Conservation (phyloP, 768 basidiomycete genomes). For the Suillus spraguei region DNA sequence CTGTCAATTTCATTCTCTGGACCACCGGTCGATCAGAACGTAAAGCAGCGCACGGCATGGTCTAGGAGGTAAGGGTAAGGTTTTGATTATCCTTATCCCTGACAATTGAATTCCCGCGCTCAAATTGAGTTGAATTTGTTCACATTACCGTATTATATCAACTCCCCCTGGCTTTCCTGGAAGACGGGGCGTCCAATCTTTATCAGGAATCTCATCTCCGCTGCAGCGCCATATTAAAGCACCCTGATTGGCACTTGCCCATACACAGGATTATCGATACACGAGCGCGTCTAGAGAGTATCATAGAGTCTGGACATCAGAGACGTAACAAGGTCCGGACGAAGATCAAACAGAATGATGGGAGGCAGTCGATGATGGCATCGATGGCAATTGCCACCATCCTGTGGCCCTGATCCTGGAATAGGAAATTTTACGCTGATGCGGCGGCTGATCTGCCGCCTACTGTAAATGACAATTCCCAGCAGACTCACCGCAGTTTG, state of each 20-base stretch:
- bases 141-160: background rate
- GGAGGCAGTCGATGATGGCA: background rate
- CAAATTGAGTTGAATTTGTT: background rate
- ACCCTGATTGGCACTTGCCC: conserved; percentile 6
- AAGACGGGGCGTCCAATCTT: background rate
- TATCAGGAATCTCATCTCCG: conserved; percentile 4
- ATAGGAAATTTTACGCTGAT: background rate
- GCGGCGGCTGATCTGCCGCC: background rate
- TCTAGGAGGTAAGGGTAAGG: background rate
- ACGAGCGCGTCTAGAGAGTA: background rate
- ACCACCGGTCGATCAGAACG: background rate
- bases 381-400: background rate
- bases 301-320: background rate
- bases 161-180: background rate
- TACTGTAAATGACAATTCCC: background rate
- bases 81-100: background rate
- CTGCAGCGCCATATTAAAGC: background rate
- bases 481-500: background rate
- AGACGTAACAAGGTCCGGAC: background rate
- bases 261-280: background rate
- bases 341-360: background rate
- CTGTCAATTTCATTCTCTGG: background rate
- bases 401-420: background rate
- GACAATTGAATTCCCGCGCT: background rate
- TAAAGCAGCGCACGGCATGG: background rate